Percentiles rank a stretch among this genome's conserved stretches.
Conservation (phyloP, 345 rosid species). For the Angophora floribunda region DNA sequence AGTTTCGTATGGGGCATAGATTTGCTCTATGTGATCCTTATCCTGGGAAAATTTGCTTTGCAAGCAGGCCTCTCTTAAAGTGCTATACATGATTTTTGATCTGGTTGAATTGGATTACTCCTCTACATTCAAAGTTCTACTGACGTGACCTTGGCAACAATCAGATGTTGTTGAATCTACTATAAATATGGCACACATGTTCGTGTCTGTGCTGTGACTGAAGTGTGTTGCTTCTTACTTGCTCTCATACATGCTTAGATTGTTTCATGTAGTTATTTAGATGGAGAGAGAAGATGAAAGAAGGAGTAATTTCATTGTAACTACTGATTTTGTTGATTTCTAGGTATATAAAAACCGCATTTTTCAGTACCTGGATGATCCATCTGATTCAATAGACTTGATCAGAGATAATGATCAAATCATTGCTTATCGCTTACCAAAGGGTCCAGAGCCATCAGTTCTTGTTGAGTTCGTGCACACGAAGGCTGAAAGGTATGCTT, state of each 20-base stretch:
- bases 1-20: neutral
- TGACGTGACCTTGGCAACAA: neutral
- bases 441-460: slow-evolving; percentile 22
- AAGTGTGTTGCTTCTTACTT: neutral
- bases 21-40: neutral
- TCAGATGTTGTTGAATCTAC: neutral
- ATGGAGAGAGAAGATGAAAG: neutral
- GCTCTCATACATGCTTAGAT: neutral
- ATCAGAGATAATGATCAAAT: slow-evolving; percentile 58
- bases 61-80: neutral
- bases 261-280: neutral
- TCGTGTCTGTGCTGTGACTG: neutral
- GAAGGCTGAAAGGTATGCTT: slow-evolving; percentile 30
- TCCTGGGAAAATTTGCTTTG: neutral
- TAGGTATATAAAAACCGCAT: slow-evolving; percentile 41
- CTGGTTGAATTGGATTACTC: neutral
- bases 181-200: neutral
- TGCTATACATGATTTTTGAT: neutral
- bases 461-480: slow-evolving; percentile 41
- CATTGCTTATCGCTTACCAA: slow-evolving; percentile 52
- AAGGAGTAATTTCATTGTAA: neutral
- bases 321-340: neutral
- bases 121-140: neutral
- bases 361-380: slow-evolving; percentile 37
- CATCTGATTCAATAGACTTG: slow-evolving; percentile 43